A percentile compares a stretch with the other conserved stretches of the same genome.
Conservation (phyloP, 2,329 filamentous ascomycete species). For the Graphium sp. region DNA sequence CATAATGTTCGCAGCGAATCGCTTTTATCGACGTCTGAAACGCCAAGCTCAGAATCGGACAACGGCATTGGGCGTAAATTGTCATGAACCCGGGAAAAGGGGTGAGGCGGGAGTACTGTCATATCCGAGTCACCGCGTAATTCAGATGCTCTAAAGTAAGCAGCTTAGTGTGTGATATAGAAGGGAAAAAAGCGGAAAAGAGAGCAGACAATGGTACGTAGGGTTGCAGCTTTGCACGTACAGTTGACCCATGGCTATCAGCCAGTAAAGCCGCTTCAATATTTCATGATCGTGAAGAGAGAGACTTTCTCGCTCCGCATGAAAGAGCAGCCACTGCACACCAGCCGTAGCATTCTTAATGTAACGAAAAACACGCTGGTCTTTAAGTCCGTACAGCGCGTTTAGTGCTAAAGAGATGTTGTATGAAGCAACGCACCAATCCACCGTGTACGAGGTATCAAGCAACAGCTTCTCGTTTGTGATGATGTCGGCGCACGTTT, state of each 20-base stretch:
- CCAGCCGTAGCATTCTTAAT: slow-evolving; percentile 5
- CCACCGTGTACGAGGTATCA: slow-evolving; percentile 11
- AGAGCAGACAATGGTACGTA: slow-evolving; percentile 1
- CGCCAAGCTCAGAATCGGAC: slow-evolving; percentile 16
- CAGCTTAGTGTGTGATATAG: too few relatives aligned
- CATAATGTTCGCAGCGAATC: slow-evolving; percentile 5
- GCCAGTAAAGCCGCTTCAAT: slow-evolving; percentile 16
- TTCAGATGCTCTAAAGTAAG: too few relatives aligned
- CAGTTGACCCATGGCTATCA: slow-evolving; percentile 14
- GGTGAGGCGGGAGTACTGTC: slow-evolving; percentile 1
- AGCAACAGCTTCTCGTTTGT: slow-evolving; percentile 11
- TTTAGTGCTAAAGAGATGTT: slow-evolving; percentile 13
- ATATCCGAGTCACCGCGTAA: slow-evolving; percentile 2
- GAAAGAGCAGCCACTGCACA: slow-evolving; percentile 2
- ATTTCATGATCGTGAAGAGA: slow-evolving; percentile 12
- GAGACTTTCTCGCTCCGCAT: not conserved
- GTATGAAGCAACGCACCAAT: slow-evolving; percentile 19
- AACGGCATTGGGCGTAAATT: slow-evolving; percentile 9
- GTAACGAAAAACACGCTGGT: slow-evolving; percentile 4
- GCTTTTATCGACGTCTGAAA: not conserved
- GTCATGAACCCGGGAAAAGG: not conserved
- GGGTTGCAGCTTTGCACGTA: slow-evolving; percentile 5
- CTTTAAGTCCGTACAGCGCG: slow-evolving; percentile 5
- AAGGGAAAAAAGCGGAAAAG: too few relatives aligned
- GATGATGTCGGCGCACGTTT: slow-evolving; percentile 12